These are phyloP conservation scores for Akanthomyces uredinophilus DNA, from an alignment of 2,329 filamentous ascomycete genomes.

Conservation along the genomic window DNA sequence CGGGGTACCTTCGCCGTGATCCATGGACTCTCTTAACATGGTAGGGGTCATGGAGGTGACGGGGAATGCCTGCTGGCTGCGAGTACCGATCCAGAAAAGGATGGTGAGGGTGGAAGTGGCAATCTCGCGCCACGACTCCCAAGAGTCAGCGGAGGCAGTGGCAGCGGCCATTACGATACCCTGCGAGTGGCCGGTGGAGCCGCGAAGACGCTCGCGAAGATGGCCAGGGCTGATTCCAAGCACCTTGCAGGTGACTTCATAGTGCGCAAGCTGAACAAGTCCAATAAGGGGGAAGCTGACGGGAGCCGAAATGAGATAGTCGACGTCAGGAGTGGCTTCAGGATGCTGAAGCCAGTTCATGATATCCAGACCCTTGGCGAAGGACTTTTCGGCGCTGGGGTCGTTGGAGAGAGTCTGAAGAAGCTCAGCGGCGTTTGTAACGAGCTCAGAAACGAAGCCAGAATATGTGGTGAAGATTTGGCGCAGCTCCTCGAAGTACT, in stretches of 20 bases:
- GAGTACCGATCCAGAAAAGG: conserved; percentile 96
- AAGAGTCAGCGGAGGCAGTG: conserved; percentile 83
- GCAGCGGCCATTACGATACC: conserved; percentile 90
- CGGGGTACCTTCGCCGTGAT: conserved; percentile 89
- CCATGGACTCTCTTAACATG: conserved; percentile 86
- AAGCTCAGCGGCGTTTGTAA: conserved; percentile 75
- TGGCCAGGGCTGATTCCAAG: conserved; percentile 86
- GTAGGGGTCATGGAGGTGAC: conserved; percentile 88
- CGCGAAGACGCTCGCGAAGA: conserved; percentile 75
- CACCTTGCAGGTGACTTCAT: conserved; percentile 87
- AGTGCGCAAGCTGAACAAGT: conserved; percentile 92
- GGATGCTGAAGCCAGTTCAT: conserved; percentile 87
- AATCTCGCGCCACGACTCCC: conserved; percentile 84
- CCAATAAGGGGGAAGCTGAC: conserved; percentile 96
- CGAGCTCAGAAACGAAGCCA: conserved; percentile 80
- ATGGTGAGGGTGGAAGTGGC: conserved; percentile 79
- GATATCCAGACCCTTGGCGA: conserved; percentile 93
- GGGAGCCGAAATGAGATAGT: conserved; percentile 90
- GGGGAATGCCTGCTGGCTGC: conserved; percentile 96
- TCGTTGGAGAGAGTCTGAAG: conserved; percentile 81
- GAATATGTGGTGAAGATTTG: conserved; percentile 89
- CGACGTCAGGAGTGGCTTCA: conserved; percentile 85
- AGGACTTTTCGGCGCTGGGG: conserved; percentile 86
- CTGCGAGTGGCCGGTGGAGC: conserved; percentile 93
- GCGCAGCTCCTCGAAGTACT: conserved; percentile 97